Evolutionary conservation across 768 basidiomycete genomes (phyloP).

Genomic region (Crepidotus variabilis): DNA sequence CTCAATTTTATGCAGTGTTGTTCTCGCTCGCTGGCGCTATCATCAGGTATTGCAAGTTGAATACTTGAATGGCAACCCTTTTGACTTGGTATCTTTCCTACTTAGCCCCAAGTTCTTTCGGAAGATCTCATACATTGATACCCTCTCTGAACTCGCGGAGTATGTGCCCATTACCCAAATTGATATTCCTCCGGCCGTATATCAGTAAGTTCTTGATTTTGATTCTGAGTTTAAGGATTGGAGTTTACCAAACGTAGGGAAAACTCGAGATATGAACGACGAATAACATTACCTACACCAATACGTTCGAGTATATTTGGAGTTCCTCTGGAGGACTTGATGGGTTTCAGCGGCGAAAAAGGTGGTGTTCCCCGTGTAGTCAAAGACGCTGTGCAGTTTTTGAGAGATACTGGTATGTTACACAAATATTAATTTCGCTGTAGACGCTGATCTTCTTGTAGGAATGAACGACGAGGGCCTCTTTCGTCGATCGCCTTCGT

Average conservation of each 20-base stretch:
- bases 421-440: conserved; percentile 9
- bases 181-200: conserved; percentile 78
- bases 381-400: conserved; percentile 67
- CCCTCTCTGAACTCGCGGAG: conserved; percentile 73
- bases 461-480: conserved; percentile 74
- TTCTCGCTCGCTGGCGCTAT: conserved; percentile 86
- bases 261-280: conserved; percentile 70
- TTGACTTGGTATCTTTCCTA: conserved; percentile 3
- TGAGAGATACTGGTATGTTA: conserved; percentile 53
- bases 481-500: conserved; percentile 79
- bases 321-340: conserved; percentile 75
- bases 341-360: conserved; percentile 83
- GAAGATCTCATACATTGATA: conserved; percentile 74
- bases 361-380: conserved; percentile 79
- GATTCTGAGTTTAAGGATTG: background rate
- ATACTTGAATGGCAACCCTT: background rate
- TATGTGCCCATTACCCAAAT: conserved; percentile 85
- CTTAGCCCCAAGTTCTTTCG: conserved; percentile 86
- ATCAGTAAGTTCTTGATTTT: conserved; percentile 49
- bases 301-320: conserved; percentile 69
- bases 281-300: conserved; percentile 63
- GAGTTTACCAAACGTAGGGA: conserved; percentile 43
- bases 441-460: conserved; percentile 10
- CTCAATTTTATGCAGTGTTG: conserved; percentile 52
- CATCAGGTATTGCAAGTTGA: conserved; percentile 55